phyloP scores from a whole-genome alignment of 2,329 filamentous ascomycete species.

The Fusarium longipes region DNA sequence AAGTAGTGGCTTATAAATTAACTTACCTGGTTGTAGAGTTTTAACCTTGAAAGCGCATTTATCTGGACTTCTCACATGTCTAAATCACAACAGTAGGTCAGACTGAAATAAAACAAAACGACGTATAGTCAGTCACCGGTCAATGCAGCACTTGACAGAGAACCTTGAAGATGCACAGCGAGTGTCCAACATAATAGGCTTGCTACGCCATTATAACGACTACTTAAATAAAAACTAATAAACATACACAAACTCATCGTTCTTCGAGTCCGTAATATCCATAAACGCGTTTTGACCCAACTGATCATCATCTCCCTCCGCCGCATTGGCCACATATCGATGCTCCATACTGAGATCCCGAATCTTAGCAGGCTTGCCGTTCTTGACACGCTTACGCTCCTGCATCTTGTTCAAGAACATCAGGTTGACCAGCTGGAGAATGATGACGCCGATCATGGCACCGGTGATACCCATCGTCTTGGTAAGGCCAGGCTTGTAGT shows the following conservation, averaged over 20 bases:
- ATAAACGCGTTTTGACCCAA: conserved; percentile 64
- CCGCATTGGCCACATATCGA: conserved; percentile 48
- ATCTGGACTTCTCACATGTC: no score
- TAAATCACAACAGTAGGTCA: no score
- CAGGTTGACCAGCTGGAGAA: conserved; percentile 66
- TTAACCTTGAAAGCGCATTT: no score
- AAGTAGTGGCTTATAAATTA: no score
- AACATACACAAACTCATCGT: conserved; percentile 75
- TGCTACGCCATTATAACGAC: accelerated
- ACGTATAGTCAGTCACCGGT: no score
- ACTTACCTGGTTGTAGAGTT: no score
- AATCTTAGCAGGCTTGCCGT: conserved; percentile 70
- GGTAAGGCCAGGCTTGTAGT: conserved; percentile 67
- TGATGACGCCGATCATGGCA: conserved; percentile 62
- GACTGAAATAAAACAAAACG: no score
- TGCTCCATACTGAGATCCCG: conserved; percentile 70
- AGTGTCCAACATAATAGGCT: no score
- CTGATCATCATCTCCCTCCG: conserved; percentile 16
- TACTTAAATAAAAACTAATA: conserved; percentile 53
- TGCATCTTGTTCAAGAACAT: conserved; percentile 68
- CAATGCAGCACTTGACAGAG: no score
- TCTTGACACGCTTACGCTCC: conserved; percentile 62
- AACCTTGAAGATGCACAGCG: no score
- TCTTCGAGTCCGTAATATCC: conserved; percentile 73
- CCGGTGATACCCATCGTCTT: conserved; percentile 66